These are phyloP conservation scores for Fusarium sp. DNA, from an alignment of 2,329 filamentous ascomycete genomes.

Conservation along the genomic window DNA sequence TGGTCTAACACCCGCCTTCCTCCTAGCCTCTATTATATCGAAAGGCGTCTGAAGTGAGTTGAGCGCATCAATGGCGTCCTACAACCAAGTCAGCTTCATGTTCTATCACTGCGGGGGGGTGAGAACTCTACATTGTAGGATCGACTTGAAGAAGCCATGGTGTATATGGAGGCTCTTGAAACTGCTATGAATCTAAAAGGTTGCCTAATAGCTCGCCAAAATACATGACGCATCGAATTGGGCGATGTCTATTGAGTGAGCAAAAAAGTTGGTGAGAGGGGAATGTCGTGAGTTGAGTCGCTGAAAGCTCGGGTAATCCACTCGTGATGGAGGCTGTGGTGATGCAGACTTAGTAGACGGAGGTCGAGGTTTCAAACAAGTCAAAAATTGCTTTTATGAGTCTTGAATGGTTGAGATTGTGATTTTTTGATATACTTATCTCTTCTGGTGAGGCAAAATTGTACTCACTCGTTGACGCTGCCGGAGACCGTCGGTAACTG, in stretches of 20 bases:
- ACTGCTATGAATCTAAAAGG: conserved; percentile 34
- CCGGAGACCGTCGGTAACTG: conserved; percentile 21
- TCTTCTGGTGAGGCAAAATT: conserved; percentile 1
- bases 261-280: background rate
- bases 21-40: conserved; percentile 77
- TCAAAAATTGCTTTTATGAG: background rate
- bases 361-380: background rate
- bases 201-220: conserved; percentile 39
- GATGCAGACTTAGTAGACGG: background rate
- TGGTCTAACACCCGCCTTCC: conserved; percentile 74
- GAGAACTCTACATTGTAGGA: conserved; percentile 48
- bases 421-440: background rate
- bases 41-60: conserved; percentile 93
- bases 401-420: background rate
- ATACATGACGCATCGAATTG: conserved; percentile 48
- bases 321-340: conserved; percentile 6
- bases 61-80: conserved; percentile 86
- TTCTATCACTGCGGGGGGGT: background rate
- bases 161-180: conserved; percentile 30
- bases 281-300: conserved; percentile 26
- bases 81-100: conserved; percentile 13
- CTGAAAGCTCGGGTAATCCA: conserved; percentile 44
- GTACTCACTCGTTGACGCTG: conserved; percentile 4
- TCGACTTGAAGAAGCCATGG: conserved; percentile 44
- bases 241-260: background rate